phyloP scores from a whole-genome alignment of 192 early-diverging fungal species.

The Jimgerdemannia lactiflua region DNA sequence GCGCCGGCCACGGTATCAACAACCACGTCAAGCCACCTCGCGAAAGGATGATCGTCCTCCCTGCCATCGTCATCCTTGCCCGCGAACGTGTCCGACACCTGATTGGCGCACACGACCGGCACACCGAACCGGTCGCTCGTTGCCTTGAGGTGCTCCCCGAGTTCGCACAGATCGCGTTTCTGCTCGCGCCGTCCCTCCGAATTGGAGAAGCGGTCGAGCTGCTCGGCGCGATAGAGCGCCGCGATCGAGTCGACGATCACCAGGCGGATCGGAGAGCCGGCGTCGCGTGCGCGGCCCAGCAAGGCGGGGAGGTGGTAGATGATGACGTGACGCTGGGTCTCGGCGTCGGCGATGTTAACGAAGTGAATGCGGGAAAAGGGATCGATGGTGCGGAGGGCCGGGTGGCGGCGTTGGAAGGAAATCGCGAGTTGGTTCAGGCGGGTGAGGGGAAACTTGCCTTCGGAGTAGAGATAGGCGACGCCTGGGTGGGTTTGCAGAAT shows the following conservation, averaged over 20 bases:
- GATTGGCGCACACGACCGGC: slow-evolving; percentile 79
- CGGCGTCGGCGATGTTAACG: slow-evolving; percentile 62
- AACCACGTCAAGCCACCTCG: slow-evolving; percentile 23
- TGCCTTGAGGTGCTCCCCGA: slow-evolving; percentile 60
- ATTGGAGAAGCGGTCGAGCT: slow-evolving; percentile 12
- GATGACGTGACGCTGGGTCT: slow-evolving; percentile 70
- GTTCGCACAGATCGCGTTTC: slow-evolving; percentile 48
- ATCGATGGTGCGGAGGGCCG: slow-evolving; percentile 15
- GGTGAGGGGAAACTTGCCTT: slow-evolving; percentile 64
- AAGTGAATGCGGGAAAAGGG: slow-evolving; percentile 58
- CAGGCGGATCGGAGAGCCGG: slow-evolving; percentile 49
- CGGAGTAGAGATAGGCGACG: slow-evolving; percentile 69
- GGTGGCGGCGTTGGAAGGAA: slow-evolving; percentile 15
- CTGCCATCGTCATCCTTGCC: slow-evolving; percentile 9
- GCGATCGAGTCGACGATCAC: slow-evolving; percentile 88
- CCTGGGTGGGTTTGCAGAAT: not conserved
- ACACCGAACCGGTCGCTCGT: slow-evolving; percentile 59
- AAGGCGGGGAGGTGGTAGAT: slow-evolving; percentile 72
- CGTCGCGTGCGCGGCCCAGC: slow-evolving; percentile 16
- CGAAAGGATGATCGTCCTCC: slow-evolving; percentile 5
- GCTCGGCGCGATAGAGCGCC: slow-evolving; percentile 65
- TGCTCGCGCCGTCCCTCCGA: slow-evolving; percentile 26
- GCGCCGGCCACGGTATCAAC: slow-evolving; percentile 15
- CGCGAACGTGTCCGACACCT: slow-evolving; percentile 60
- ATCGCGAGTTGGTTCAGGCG: slow-evolving; percentile 53